Evolutionary conservation across 805 yeast species (phyloP).

Genomic region (Zygosaccharomyces gambellarensis): DNA sequence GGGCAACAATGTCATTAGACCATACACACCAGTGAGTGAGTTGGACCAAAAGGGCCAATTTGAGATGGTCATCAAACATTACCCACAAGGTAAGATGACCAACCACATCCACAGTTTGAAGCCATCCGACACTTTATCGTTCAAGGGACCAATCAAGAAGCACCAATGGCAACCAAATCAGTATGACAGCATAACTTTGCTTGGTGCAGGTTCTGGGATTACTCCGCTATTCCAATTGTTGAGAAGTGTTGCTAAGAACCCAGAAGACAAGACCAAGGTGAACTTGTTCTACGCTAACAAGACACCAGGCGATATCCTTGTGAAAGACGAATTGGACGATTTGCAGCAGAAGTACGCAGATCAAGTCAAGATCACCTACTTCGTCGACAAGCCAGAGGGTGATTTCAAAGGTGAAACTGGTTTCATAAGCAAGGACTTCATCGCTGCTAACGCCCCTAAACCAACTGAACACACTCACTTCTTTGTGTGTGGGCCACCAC

Average conservation of each 20-base stretch:
- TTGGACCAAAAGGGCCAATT: slow-evolving; percentile 64
- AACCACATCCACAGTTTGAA: slow-evolving; percentile 65
- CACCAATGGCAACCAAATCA: slow-evolving; percentile 88
- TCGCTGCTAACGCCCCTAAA: slow-evolving; percentile 55
- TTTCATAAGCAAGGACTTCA: slow-evolving; percentile 69
- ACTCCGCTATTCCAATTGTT: slow-evolving; percentile 90
- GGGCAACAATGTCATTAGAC: slow-evolving; percentile 83
- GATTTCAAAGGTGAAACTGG: slow-evolving; percentile 61
- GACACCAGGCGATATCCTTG: slow-evolving; percentile 72
- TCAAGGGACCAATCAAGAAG: slow-evolving; percentile 92
- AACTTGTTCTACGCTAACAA: slow-evolving; percentile 75
- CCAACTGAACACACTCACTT: slow-evolving; percentile 68
- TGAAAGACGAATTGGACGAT: slow-evolving; percentile 71
- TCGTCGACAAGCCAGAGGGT: slow-evolving; percentile 58
- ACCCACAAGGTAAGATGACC: slow-evolving; percentile 81
- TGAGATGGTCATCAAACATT: slow-evolving; percentile 77
- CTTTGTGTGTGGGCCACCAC: slow-evolving; percentile 95
- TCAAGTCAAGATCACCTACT: slow-evolving; percentile 72
- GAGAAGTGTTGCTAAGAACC: slow-evolving; percentile 69
- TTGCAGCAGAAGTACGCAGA: slow-evolving; percentile 55
- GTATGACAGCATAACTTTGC: slow-evolving; percentile 69
- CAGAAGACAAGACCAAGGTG: slow-evolving; percentile 85
- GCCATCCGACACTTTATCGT: slow-evolving; percentile 74
- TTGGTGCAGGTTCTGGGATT: slow-evolving; percentile 97
- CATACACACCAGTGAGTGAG: slow-evolving; percentile 82